These are phyloP conservation scores for Pholiota molesta DNA, from an alignment of 768 basidiomycete genomes.

Conservation along the genomic window DNA sequence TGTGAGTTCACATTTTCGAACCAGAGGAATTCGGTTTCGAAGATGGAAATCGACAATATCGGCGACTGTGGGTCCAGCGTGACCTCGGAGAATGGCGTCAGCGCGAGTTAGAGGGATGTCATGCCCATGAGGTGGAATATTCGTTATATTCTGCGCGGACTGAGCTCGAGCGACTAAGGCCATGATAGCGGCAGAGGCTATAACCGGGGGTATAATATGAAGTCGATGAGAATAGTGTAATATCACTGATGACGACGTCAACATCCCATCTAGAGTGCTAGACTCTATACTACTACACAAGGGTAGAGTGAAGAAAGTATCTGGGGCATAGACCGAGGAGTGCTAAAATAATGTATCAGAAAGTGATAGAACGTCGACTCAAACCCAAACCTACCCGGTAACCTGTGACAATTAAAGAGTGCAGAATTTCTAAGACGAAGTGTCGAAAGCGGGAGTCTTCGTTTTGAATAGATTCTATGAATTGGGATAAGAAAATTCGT, in stretches of 20 bases:
- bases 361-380: slow-evolving; percentile 1
- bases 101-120: slow-evolving; percentile 10
- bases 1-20: slow-evolving; percentile 17
- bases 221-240: slow-evolving; percentile 45
- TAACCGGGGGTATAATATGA: slow-evolving; percentile 40
- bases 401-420: slow-evolving; percentile 44
- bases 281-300: slow-evolving; percentile 22
- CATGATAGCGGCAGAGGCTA: slow-evolving; percentile 43
- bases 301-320: slow-evolving; percentile 45
- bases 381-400: slow-evolving; percentile 34
- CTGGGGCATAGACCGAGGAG: slow-evolving; percentile 45
- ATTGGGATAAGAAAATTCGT: neutral
- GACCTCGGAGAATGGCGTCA: slow-evolving; percentile 23
- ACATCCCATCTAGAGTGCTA: slow-evolving; percentile 20
- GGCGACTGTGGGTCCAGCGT: slow-evolving; percentile 36
- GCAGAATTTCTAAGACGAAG: slow-evolving; percentile 33
- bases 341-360: slow-evolving; percentile 31
- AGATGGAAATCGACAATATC: slow-evolving; percentile 44
- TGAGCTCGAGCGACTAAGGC: slow-evolving; percentile 39
- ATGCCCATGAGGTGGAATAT: slow-evolving; percentile 6
- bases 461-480: slow-evolving; percentile 33
- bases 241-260: slow-evolving; percentile 36
- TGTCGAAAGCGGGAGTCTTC: slow-evolving; percentile 32
- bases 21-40: slow-evolving; percentile 36
- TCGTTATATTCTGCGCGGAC: slow-evolving; percentile 29